Evolutionary conservation across 208 protist genomes (phyloP).

Genomic region (Vickermania ingenoplastis): DNA sequence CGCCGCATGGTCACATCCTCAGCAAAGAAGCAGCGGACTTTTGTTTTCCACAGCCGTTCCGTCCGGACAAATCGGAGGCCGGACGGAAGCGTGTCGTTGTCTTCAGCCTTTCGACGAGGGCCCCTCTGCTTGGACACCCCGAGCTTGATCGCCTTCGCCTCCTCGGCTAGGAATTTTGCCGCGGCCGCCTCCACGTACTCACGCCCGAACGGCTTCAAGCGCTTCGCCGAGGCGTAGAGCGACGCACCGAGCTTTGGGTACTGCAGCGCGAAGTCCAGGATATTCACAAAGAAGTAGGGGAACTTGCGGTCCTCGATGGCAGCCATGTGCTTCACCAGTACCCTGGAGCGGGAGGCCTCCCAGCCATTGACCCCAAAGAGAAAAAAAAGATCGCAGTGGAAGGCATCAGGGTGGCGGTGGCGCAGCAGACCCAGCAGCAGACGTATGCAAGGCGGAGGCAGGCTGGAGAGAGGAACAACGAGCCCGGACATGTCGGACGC

Average conservation of each 20-base stretch:
- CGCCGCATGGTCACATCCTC: slow-evolving; percentile 76
- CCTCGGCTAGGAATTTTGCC: background rate
- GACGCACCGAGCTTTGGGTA: slow-evolving; percentile 32
- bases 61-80: background rate
- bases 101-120: background rate
- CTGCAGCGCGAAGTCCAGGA: slow-evolving; percentile 51
- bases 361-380: slow-evolving; percentile 81
- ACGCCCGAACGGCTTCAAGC: slow-evolving; percentile 18
- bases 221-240: slow-evolving; percentile 6
- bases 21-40: slow-evolving; percentile 47
- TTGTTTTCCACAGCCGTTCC: background rate
- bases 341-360: slow-evolving; percentile 70
- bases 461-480: slow-evolving; percentile 53
- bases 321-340: slow-evolving; percentile 78
- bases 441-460: slow-evolving; percentile 26
- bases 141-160: background rate
- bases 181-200: background rate
- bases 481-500: slow-evolving; percentile 77
- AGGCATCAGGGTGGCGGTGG: slow-evolving; percentile 39
- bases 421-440: slow-evolving; percentile 52
- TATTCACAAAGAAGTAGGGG: slow-evolving; percentile 85
- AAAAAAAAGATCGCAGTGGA: slow-evolving; percentile 66
- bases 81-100: background rate
- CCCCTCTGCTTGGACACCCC: background rate
- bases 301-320: slow-evolving; percentile 58